These are phyloP conservation scores for Hymenoscyphus scutula DNA, from an alignment of 2,329 filamentous ascomycete species.

Conservation along the genomic window DNA sequence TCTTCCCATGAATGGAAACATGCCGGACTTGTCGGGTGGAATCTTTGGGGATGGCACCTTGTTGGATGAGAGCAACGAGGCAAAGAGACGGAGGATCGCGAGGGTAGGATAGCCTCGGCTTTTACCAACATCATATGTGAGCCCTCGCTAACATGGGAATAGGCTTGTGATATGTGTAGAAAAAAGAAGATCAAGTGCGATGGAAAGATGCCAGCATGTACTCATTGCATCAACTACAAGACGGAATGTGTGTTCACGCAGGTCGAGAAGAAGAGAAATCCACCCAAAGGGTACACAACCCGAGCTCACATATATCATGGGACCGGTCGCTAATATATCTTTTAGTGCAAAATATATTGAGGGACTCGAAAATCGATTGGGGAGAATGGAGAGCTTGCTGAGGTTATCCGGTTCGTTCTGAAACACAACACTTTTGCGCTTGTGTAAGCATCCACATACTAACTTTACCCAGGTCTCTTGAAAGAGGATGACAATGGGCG, in stretches of 20 bases:
- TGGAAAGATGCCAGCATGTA: constrained; percentile 90
- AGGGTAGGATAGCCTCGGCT: constrained; percentile 49
- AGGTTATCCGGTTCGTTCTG: constrained; percentile 66
- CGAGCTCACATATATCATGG: neutral
- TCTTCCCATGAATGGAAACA: constrained; percentile 54
- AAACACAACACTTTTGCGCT: constrained; percentile 6
- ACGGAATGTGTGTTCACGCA: constrained; percentile 97
- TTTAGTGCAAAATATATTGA: constrained; percentile 93
- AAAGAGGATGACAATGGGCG: constrained; percentile 81
- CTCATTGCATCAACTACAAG: constrained; percentile 96
- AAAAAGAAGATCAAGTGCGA: constrained; percentile 99
- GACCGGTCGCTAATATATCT: constrained; percentile 25
- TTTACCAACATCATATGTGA: neutral
- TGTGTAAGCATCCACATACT: constrained; percentile 3
- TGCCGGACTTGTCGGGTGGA: constrained; percentile 56
- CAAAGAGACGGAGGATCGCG: constrained; percentile 62
- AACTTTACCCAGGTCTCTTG: constrained; percentile 59
- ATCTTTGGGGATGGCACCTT: constrained; percentile 58
- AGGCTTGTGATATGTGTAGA: constrained; percentile 71
- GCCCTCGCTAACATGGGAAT: constrained; percentile 18
- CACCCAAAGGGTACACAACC: constrained; percentile 79
- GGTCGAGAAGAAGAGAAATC: constrained; percentile 97
- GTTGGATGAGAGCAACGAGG: constrained; percentile 69
- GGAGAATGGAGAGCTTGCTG: constrained; percentile 92
- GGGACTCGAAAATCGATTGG: constrained; percentile 87